Evolutionary conservation across 2,329 filamentous ascomycete species (phyloP).

Genomic region (Immersiporthe knoxdaviesiana): DNA sequence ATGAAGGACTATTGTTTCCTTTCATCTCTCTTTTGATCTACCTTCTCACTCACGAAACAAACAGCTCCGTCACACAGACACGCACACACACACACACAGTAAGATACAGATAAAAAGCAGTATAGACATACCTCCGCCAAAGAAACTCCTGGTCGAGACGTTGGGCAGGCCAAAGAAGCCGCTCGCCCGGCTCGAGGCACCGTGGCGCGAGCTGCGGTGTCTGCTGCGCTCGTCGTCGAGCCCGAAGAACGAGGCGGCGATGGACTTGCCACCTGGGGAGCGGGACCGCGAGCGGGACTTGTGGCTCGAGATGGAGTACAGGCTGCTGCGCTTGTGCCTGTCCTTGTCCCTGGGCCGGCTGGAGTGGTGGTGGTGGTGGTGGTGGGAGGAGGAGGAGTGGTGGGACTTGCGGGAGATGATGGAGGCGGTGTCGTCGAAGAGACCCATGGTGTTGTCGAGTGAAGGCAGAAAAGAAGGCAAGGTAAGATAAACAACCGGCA

Average conservation of each 20-base stretch:
- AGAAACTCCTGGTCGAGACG: conserved; percentile 50
- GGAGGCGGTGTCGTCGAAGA: conserved; percentile 41
- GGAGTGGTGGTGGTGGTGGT: conserved; percentile 29
- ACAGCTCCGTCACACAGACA: not conserved
- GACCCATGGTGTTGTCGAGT: conserved; percentile 35
- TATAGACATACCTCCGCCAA: conserved; percentile 44
- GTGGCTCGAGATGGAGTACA: conserved; percentile 4
- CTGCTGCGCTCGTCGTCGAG: conserved; percentile 39
- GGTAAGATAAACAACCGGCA: no score
- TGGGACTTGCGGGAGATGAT: conserved; percentile 35
- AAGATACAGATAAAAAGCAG: not conserved
- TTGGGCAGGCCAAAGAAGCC: conserved; percentile 54
- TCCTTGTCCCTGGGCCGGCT: conserved; percentile 28
- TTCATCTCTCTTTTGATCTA: not conserved
- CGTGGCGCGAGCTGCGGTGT: conserved; percentile 36
- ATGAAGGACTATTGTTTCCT: no score
- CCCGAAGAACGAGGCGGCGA: conserved; percentile 51
- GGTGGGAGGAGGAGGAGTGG: conserved; percentile 31
- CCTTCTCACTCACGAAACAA: not conserved
- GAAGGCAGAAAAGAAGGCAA: not conserved
- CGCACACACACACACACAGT: not conserved
- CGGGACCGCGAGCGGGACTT: conserved; percentile 42
- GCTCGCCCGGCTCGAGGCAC: conserved; percentile 41
- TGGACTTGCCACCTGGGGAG: conserved; percentile 42
- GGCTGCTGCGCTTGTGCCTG: conserved; percentile 35